A percentile compares a stretch with the other conserved stretches of the same genome.
Evolutionary conservation across 2,329 filamentous ascomycete genomes (phyloP).

Genomic region (Colletotrichum sp.): DNA sequence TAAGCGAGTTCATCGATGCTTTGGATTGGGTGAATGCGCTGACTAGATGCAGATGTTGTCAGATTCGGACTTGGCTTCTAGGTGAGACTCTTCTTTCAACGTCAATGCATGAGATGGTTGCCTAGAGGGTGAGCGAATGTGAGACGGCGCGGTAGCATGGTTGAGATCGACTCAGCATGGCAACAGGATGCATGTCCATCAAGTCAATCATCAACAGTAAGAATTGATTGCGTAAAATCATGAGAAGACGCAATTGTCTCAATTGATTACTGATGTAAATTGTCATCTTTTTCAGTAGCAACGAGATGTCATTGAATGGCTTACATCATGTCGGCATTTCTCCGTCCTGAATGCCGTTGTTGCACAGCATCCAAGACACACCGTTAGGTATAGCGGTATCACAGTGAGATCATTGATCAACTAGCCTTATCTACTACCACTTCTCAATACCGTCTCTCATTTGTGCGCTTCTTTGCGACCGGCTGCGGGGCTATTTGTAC

Average conservation of each 20-base stretch:
- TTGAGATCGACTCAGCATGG: neutral
- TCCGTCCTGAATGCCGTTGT: neutral
- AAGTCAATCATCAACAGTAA: neutral
- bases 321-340: neutral
- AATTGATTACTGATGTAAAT: neutral
- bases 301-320: accelerated
- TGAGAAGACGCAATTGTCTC: neutral
- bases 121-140: neutral
- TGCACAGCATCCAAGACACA: neutral
- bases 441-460: neutral
- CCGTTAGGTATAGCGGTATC: neutral
- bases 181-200: neutral
- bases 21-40: neutral
- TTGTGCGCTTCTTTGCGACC: neutral
- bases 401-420: neutral
- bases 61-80: neutral
- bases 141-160: neutral
- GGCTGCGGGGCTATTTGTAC: neutral
- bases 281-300: neutral
- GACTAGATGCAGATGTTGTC: neutral
- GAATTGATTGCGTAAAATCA: neutral
- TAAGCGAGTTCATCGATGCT: neutral
- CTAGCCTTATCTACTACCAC: neutral
- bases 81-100: neutral
- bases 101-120: neutral